These are phyloP conservation scores for Colletotrichum sp. DNA, from an alignment of 2,329 filamentous ascomycete genomes.

Conservation along the genomic window DNA sequence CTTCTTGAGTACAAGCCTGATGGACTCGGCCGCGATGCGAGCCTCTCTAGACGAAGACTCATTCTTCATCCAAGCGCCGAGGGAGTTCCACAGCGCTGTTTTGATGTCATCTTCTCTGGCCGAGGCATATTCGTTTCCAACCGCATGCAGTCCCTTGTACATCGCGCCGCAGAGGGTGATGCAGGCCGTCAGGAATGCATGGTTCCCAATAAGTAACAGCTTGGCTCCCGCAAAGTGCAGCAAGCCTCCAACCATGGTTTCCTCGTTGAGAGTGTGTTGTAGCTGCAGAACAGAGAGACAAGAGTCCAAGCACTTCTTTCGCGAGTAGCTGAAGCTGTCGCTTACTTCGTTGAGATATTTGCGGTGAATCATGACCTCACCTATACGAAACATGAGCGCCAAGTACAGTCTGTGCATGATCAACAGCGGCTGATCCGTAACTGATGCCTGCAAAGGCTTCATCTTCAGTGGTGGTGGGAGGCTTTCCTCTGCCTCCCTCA, in stretches of 20 bases:
- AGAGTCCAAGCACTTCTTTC: slow-evolving; percentile 25
- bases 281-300: slow-evolving; percentile 25
- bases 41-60: neutral
- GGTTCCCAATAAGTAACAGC: slow-evolving; percentile 23
- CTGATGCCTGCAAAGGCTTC: slow-evolving; percentile 18
- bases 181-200: slow-evolving; percentile 26
- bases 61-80: neutral
- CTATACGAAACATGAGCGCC: slow-evolving; percentile 30
- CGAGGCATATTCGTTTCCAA: neutral
- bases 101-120: neutral
- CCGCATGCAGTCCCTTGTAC: neutral
- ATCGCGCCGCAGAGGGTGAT: slow-evolving; percentile 22
- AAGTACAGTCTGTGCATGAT: slow-evolving; percentile 31
- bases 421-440: slow-evolving; percentile 26
- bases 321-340: slow-evolving; percentile 28
- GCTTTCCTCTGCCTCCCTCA: slow-evolving; percentile 25
- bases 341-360: slow-evolving; percentile 24
- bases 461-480: slow-evolving; percentile 27
- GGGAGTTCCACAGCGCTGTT: neutral
- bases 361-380: slow-evolving; percentile 34
- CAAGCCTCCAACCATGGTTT: slow-evolving; percentile 23
- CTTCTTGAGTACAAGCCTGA: neutral
- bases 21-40: neutral
- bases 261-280: slow-evolving; percentile 28
- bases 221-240: slow-evolving; percentile 24